A percentile compares a stretch with the other conserved stretches of the same genome.
phyloP scores from a whole-genome alignment of 768 basidiomycete genomes.

The Auriculariales sp. region DNA sequence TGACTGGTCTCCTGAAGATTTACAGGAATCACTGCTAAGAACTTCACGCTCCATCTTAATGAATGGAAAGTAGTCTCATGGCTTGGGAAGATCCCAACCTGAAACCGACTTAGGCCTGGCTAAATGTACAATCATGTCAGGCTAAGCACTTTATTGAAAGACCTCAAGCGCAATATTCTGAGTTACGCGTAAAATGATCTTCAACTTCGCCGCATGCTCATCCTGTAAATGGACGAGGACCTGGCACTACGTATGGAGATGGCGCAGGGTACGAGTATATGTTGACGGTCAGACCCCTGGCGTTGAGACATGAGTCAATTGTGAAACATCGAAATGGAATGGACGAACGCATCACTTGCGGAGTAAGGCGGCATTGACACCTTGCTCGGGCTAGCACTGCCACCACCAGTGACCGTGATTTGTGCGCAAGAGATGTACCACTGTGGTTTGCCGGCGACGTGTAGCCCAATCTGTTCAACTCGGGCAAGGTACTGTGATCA shows the following conservation, averaged over 20 bases:
- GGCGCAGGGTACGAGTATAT: neutral
- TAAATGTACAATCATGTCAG: no score
- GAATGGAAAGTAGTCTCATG: no score
- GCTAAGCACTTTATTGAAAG: no score
- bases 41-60: no score
- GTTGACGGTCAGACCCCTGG: neutral
- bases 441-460: constrained; percentile 20
- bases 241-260: neutral
- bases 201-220: neutral
- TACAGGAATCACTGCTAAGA: no score
- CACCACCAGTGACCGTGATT: constrained; percentile 14
- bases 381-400: neutral
- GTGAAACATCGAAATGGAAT: neutral
- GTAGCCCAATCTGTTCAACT: constrained; percentile 24
- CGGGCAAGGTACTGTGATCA: constrained; percentile 20
- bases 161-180: no score
- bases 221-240: neutral
- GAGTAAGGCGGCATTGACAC: neutral
- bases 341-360: neutral
- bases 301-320: neutral
- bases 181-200: no score
- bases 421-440: constrained; percentile 25
- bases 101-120: no score
- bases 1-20: no score
- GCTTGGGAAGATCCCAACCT: no score